These are phyloP conservation scores for Saksenaea oblongispora DNA, from an alignment of 371 early-diverging fungal genomes.

Conservation along the genomic window DNA sequence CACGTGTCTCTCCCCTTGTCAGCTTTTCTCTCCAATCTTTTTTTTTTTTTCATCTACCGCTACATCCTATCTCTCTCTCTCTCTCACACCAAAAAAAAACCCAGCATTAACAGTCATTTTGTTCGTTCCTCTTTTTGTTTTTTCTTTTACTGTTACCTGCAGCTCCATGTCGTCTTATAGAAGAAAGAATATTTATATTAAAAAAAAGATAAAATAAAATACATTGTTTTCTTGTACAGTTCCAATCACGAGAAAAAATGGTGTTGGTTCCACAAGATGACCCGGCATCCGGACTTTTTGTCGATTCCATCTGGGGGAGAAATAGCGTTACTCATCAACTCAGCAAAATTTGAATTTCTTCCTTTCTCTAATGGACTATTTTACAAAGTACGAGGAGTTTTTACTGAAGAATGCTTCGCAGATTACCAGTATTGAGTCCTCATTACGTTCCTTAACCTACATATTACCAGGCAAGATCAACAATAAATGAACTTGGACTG, in stretches of 20 bases:
- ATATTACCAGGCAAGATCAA: conserved; percentile 77
- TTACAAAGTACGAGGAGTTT: conserved; percentile 77
- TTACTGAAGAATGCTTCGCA: conserved; percentile 85
- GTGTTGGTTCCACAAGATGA: background rate
- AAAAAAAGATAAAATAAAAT: background rate
- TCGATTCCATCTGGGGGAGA: background rate
- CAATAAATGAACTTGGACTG: background rate
- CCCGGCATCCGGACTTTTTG: background rate
- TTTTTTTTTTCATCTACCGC: background rate
- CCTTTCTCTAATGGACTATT: conserved; percentile 41
- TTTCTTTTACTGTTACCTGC: background rate
- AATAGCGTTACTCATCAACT: background rate
- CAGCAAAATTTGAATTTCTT: background rate
- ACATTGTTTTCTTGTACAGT: background rate
- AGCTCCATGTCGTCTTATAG: background rate
- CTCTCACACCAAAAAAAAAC: background rate
- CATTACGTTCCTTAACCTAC: conserved; percentile 86
- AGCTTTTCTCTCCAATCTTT: background rate
- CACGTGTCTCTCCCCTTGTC: conserved; percentile 5
- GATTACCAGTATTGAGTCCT: conserved; percentile 86
- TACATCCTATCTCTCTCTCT: no score
- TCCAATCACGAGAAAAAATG: background rate
- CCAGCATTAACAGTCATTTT: background rate
- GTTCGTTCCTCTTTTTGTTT: background rate
- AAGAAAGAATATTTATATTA: background rate